These are phyloP conservation scores for Paramyrothecium roridum DNA, from an alignment of 2,329 filamentous ascomycete species.

Conservation along the genomic window DNA sequence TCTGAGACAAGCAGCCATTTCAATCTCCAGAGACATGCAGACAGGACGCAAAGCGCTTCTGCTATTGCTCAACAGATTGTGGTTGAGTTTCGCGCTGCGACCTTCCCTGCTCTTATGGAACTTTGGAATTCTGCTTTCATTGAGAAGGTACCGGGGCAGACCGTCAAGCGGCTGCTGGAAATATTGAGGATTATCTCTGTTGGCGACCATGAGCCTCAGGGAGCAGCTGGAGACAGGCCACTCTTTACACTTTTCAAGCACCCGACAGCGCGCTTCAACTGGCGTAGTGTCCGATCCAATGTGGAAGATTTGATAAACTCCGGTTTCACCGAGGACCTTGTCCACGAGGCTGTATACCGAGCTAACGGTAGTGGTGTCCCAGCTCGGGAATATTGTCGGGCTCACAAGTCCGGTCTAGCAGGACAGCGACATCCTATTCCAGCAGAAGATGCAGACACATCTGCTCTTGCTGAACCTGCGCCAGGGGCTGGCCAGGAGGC, in stretches of 20 bases:
- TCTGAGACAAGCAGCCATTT: constrained; percentile 67
- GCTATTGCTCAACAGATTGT: constrained; percentile 68
- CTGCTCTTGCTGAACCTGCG: constrained; percentile 22
- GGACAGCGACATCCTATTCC: constrained; percentile 67
- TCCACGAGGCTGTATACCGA: constrained; percentile 77
- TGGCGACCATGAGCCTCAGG: constrained; percentile 70
- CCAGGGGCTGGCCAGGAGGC: constrained; percentile 16
- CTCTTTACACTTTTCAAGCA: constrained; percentile 41
- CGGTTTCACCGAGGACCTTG: constrained; percentile 55
- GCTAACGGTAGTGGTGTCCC: constrained; percentile 63
- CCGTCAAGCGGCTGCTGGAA: constrained; percentile 76
- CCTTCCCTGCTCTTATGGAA: constrained; percentile 71
- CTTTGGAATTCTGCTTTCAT: constrained; percentile 86
- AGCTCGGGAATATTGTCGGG: constrained; percentile 73
- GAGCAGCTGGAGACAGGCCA: constrained; percentile 31
- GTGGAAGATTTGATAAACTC: constrained; percentile 28
- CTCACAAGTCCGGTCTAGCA: constrained; percentile 54
- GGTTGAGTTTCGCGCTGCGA: constrained; percentile 77
- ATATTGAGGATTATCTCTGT: constrained; percentile 77
- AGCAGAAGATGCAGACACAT: constrained; percentile 47
- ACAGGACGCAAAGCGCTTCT: constrained; percentile 36
- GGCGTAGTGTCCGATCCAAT: constrained; percentile 29
- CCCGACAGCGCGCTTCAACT: constrained; percentile 41
- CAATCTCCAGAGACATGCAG: constrained; percentile 37
- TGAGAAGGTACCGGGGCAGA: constrained; percentile 73